These are phyloP conservation scores for Triticum turgidum DNA, from an alignment of 176 grass and related monocot genomes.

Conservation along the genomic window DNA sequence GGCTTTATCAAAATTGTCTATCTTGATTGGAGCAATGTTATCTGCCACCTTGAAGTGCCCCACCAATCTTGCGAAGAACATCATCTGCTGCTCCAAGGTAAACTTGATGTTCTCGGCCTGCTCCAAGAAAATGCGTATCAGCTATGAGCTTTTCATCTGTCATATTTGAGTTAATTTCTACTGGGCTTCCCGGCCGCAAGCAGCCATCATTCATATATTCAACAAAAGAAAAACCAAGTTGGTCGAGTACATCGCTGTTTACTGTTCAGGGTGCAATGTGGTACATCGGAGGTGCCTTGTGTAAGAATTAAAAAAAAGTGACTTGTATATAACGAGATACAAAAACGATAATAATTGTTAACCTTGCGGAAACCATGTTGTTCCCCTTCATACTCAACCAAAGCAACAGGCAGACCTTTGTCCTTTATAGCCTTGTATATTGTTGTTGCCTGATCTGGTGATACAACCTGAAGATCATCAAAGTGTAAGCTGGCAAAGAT, in stretches of 20 bases:
- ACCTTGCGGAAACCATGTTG: conserved; percentile 95
- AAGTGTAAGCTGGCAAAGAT: conserved; percentile 2
- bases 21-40: conserved; percentile 75
- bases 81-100: conserved; percentile 89
- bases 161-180: not conserved
- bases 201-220: not conserved
- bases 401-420: conserved; percentile 83
- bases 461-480: conserved; percentile 56
- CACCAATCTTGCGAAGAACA: conserved; percentile 84
- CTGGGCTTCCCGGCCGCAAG: not conserved
- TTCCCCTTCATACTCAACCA: conserved; percentile 95
- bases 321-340: not conserved
- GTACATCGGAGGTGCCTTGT: not conserved
- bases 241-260: not conserved
- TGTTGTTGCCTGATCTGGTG: conserved; percentile 77
- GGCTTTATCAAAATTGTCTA: conserved; percentile 67
- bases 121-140: conserved; percentile 18
- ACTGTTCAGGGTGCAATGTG: not conserved
- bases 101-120: conserved; percentile 95
- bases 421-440: conserved; percentile 89
- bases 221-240: not conserved
- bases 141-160: not conserved
- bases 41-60: conserved; percentile 79
- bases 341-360: not conserved
- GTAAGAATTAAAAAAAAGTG: not conserved